Evolutionary conservation across 1,284 basidiomycete genomes (phyloP).

Genomic region (Hortiboletus rubellus): DNA sequence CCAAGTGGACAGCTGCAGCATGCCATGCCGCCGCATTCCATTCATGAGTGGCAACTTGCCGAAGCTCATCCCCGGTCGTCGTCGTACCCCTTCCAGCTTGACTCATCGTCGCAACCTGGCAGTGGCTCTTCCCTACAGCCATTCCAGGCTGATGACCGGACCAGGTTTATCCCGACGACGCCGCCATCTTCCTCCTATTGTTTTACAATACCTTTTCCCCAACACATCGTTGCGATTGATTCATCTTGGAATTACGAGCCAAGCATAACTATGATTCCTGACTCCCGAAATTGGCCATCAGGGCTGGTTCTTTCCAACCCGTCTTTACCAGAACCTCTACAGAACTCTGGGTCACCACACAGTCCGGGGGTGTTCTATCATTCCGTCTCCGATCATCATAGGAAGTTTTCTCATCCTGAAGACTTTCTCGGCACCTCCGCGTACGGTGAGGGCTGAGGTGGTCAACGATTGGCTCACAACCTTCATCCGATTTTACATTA

Average conservation of each 20-base stretch:
- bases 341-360: not conserved
- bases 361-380: not conserved
- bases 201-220: not conserved
- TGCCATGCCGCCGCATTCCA: not conserved
- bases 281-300: conserved; percentile 9
- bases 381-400: conserved; percentile 6
- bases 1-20: conserved; percentile 2
- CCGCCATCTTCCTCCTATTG: not conserved
- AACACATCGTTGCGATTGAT: not conserved
- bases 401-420: conserved; percentile 1
- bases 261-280: not conserved
- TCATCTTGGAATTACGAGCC: conserved; percentile 3
- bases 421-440: not conserved
- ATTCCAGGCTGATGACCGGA: conserved; percentile 6
- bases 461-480: not conserved
- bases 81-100: not conserved
- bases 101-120: not conserved
- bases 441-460: conserved; percentile 4
- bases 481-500: not conserved
- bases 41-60: conserved; percentile 11
- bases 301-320: not conserved
- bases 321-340: not conserved
- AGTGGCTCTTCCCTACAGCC: not conserved
- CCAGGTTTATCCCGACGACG: not conserved
- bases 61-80: not conserved